Conservation (phyloP, 768 basidiomycete species). For the Trametes gibbosa region DNA sequence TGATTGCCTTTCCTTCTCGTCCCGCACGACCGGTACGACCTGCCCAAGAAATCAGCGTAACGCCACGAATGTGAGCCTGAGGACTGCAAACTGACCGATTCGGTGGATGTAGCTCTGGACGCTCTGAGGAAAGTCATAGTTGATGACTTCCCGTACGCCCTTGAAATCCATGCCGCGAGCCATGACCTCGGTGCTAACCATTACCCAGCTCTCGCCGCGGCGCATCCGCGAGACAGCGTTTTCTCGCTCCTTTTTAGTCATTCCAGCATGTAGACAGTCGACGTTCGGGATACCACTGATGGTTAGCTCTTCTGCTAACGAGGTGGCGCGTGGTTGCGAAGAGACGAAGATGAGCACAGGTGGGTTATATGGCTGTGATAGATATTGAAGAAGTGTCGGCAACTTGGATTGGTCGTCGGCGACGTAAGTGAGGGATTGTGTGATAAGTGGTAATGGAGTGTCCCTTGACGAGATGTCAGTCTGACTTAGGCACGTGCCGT, state of each 20-base stretch:
- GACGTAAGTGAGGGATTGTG: constrained; percentile 87
- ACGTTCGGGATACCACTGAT: constrained; percentile 78
- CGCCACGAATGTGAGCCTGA: not conserved
- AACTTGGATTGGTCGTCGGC: constrained; percentile 94
- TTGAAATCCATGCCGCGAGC: constrained; percentile 98
- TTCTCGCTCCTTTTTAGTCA: constrained; percentile 85
- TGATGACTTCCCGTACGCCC: constrained; percentile 90
- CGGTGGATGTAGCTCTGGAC: constrained; percentile 96
- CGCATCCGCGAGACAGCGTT: constrained; percentile 84
- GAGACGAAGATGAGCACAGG: constrained; percentile 91
- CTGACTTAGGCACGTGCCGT: not conserved
- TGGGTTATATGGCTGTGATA: constrained; percentile 82
- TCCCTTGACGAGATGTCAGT: constrained; percentile 53
- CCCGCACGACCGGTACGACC: constrained; percentile 96
- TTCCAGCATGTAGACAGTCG: constrained; percentile 87
- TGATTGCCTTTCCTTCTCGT: constrained; percentile 87
- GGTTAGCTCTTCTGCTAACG: constrained; percentile 77
- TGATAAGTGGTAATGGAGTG: constrained; percentile 87
- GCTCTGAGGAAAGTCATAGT: constrained; percentile 95
- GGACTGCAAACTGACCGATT: constrained; percentile 57
- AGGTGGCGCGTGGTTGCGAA: constrained; percentile 80
- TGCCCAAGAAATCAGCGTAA: constrained; percentile 25
- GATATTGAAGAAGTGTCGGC: constrained; percentile 77
- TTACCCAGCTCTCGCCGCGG: constrained; percentile 87
- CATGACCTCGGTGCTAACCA: constrained; percentile 97